These are phyloP conservation scores for Eucalyptus caleyi DNA, from an alignment of 345 rosid species.

Conservation along the genomic window DNA sequence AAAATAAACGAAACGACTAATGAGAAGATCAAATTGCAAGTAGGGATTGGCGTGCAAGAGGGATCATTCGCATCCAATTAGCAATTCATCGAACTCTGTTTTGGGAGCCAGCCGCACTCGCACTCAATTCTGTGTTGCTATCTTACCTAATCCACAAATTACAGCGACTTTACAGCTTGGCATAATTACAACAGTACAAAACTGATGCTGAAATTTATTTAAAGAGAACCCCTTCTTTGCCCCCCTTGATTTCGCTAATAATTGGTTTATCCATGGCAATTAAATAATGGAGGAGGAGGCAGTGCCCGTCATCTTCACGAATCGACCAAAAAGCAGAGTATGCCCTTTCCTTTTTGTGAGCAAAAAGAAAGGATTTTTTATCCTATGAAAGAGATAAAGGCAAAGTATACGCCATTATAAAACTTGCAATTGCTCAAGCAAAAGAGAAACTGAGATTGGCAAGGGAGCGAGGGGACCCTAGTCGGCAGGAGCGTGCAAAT, in stretches of 20 bases:
- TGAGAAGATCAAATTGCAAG: not conserved
- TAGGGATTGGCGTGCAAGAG: not conserved
- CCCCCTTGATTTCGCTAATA: not conserved
- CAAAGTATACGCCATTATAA: not conserved
- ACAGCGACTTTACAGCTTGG: not conserved
- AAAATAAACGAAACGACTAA: not conserved
- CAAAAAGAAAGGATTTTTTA: not conserved
- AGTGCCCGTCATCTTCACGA: not conserved
- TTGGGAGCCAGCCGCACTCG: not conserved
- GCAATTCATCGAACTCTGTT: not conserved
- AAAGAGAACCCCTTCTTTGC: not conserved
- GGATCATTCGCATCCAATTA: not conserved
- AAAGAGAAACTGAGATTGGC: not conserved
- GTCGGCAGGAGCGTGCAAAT: not conserved
- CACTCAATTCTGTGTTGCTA: not conserved
- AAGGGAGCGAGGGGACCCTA: not conserved
- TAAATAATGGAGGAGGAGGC: not conserved
- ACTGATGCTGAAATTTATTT: not conserved
- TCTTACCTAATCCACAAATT: not conserved
- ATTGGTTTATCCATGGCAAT: not conserved
- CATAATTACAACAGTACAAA: not conserved
- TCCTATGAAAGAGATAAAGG: not conserved
- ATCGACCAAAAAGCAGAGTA: not conserved
- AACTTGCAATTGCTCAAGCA: not conserved
- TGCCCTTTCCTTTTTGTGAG: not conserved